Evolutionary conservation across 2,329 filamentous ascomycete species (phyloP).

Genomic region (Xylariaceae sp.): DNA sequence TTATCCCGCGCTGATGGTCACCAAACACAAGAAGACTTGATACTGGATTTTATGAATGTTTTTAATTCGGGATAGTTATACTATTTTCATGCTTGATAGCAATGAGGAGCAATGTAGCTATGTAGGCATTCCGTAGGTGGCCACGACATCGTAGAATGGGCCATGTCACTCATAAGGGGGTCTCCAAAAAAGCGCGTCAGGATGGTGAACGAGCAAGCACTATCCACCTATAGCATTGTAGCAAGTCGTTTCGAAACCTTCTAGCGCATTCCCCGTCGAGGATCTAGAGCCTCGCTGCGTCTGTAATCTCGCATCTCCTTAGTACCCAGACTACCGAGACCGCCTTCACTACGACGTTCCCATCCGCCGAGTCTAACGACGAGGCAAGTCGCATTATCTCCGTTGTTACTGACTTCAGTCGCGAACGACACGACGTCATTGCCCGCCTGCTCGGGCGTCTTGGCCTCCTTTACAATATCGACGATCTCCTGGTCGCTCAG

Average conservation of each 20-base stretch:
- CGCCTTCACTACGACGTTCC: constrained; percentile 74
- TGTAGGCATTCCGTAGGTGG: no score
- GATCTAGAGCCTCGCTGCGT: constrained; percentile 73
- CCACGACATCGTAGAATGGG: no score
- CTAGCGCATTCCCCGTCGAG: constrained; percentile 55
- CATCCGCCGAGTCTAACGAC: constrained; percentile 64
- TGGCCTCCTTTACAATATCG: constrained; percentile 89
- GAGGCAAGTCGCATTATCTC: constrained; percentile 65
- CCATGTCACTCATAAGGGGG: neutral
- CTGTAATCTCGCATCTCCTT: constrained; percentile 87
- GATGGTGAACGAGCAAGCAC: neutral
- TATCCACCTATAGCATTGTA: neutral
- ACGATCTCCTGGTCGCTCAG: constrained; percentile 92
- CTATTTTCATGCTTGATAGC: no score
- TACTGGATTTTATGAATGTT: no score
- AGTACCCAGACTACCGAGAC: constrained; percentile 80
- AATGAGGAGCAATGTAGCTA: no score
- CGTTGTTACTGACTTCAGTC: constrained; percentile 68
- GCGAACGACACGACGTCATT: constrained; percentile 78
- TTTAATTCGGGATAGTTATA: no score
- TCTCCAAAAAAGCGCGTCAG: neutral
- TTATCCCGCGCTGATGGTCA: no score
- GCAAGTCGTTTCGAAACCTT: neutral
- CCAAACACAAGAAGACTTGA: no score
- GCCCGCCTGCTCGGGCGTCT: constrained; percentile 81